A percentile compares a stretch with the other conserved stretches of the same genome.
phyloP scores from a whole-genome alignment of 2,329 filamentous ascomycete genomes.

The Fusarium nanum region DNA sequence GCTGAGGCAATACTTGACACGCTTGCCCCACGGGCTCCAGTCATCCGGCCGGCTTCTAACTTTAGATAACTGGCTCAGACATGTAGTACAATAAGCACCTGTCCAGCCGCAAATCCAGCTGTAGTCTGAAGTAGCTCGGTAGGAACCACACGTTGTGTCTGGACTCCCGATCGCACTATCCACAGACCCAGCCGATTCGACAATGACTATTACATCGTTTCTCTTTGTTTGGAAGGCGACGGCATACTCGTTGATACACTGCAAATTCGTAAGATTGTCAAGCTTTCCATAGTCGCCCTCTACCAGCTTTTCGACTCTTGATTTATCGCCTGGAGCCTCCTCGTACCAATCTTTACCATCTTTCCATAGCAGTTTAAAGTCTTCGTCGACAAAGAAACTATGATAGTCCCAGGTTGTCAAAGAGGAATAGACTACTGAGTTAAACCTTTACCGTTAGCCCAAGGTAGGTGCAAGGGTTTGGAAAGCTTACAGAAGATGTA shows the following conservation, averaged over 20 bases:
- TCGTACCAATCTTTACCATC: too few species aligned
- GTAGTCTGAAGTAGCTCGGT: not conserved
- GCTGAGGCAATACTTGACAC: not conserved
- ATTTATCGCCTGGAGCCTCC: too few species aligned
- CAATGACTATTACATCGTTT: accelerated
- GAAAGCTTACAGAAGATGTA: not conserved
- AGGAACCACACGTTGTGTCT: too few species aligned
- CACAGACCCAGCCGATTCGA: too few species aligned
- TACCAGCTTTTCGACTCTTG: too few species aligned
- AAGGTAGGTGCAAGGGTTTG: accelerated
- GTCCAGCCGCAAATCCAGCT: not conserved
- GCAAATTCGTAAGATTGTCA: not conserved
- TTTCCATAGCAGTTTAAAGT: too few species aligned
- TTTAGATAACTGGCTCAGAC: not conserved
- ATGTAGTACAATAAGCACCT: too few species aligned
- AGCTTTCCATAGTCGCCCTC: not conserved
- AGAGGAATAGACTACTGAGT: not conserved
- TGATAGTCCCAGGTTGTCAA: not conserved
- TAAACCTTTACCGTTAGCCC: too few species aligned
- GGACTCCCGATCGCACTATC: too few species aligned
- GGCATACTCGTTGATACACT: not conserved
- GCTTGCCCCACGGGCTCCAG: accelerated
- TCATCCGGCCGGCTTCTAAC: accelerated
- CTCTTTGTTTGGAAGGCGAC: not conserved
- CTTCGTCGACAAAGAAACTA: too few species aligned